Conservation (phyloP, 2,329 filamentous ascomycete genomes). For the Microascus cirrosus region DNA sequence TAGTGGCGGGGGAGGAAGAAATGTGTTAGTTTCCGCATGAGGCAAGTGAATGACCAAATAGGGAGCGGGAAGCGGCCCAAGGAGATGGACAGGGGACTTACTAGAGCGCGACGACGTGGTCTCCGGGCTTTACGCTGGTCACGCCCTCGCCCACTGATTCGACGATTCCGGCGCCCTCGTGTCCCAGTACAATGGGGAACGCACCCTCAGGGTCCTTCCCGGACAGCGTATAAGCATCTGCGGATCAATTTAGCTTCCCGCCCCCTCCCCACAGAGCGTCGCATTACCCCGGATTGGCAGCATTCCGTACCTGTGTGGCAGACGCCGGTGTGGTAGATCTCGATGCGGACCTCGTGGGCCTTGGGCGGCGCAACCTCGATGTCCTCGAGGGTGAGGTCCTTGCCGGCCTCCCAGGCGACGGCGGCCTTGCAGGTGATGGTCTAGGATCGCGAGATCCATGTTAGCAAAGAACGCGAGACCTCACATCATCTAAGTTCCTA, state of each 20-base stretch:
- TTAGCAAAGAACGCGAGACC: neutral
- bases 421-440: constrained; percentile 96
- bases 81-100: constrained; percentile 27
- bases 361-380: constrained; percentile 82
- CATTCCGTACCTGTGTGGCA: constrained; percentile 74
- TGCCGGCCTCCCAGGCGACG: constrained; percentile 92
- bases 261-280: neutral
- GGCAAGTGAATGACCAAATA: neutral
- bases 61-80: neutral
- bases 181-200: constrained; percentile 79
- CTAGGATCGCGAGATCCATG: constrained; percentile 29
- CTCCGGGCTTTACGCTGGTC: constrained; percentile 85
- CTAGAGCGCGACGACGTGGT: constrained; percentile 86
- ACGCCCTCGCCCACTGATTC: constrained; percentile 93
- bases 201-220: constrained; percentile 96
- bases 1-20: constrained; percentile 25
- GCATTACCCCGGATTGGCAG: neutral
- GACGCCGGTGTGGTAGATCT: constrained; percentile 96
- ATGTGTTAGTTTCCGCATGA: neutral
- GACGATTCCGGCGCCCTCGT: constrained; percentile 85
- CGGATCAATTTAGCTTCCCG: neutral
- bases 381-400: constrained; percentile 81
- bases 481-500: no score
- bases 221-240: constrained; percentile 87
- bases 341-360: constrained; percentile 90